Base-by-base conservation (phyloP, 1,284 basidiomycete species). In the Stereum hirsutum region DNA sequence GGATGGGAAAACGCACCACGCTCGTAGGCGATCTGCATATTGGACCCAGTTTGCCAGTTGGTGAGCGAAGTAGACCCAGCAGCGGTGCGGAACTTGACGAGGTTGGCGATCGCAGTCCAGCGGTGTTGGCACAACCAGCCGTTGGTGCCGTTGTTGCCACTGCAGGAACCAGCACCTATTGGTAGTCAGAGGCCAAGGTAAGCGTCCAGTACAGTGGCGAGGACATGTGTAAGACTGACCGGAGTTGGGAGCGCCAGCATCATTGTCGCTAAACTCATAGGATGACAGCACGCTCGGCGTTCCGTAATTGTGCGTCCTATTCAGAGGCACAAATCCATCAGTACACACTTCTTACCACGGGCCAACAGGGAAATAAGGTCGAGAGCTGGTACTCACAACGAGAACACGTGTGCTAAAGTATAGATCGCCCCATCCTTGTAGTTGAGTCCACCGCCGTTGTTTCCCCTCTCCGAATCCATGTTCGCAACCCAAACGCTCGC, bases 391-490 rank as follows among this genome's bases (percentile, higher is more conserved):
- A 23, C 59, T 21, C 44, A 62, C 57, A 84, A 68, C 0, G 76
- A 79, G 62, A 81, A 81, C 23, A 84, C 68, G n/a, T 64, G 70
- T 0, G 78, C 79, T 1, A 70, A 64, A 6, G 70, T 66, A 52
- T 83, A 83, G 20, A 6, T 24, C 17, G 43, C 11, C 1, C 31
- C 8, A 30, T 30, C 28, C 7, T 48, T 5, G 6, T 20, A 12
- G 20, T 2, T 24, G 34, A 14, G 10, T 44, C 69, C 38, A 49
- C n/a, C n/a, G n/a, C n/a, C n/a, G n/a, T n/a, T n/a, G n/a, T n/a
- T n/a, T n/a, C 78, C 79, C 33, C 81, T 61, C 56, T 83, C 81
- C 0, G 80, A 81, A 51, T 84, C 81, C 48, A 83, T 81, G 52
- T 84, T 81, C 0, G 71, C 65, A 3, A 84, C 78, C 48, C 83